Base-by-base conservation (phyloP, 2,329 filamentous ascomycete genomes). In the Magnaporthales sp. region DNA sequence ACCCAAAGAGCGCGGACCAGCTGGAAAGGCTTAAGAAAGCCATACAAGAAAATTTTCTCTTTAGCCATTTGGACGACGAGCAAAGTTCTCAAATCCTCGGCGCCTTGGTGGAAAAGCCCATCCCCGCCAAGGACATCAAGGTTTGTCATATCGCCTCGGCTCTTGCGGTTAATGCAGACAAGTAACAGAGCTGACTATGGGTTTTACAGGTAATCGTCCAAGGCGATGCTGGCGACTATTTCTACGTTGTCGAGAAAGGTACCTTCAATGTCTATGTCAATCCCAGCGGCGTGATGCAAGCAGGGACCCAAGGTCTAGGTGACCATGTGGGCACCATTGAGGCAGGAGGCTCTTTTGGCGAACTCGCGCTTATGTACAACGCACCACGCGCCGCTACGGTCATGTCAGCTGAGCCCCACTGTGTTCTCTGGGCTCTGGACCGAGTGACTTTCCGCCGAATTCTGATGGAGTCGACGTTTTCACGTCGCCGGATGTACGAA, bases 331-430 rank as follows among this genome's bases (percentile, higher is more conserved):
- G 88, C 72, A 88, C 84, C 51, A 96, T 96, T 67, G 89, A 91
- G 61, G 87, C 93, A 3, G 95, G 95, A 64, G 93, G 93, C 68
- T 97, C 93, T 4, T 99, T 99, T 77, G 95, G 95, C 72, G 95
- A 99, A 80, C 84, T 99, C 67, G 95, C 95, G 13, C 84, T 99
- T 73, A 98, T 99, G 95, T 98, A 99, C 81, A 97, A 98, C 74
- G 93, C 95, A 26, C 95, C 95, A 29, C 92, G 95, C 74, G 95
- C 95, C 58, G 95, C 95, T 3, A 98, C 95, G 0, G 92, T 99
- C 68, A 86, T 96, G 68, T 96, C 92, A 31, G 88, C 90, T 13
- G 91, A 96, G 73, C 77, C 89, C 3, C 81, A 85, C 38, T 93
- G 91, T 74, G 93, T 90, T 3, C 84, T 99, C 10, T 99, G 95